Base-by-base conservation (phyloP, 2,329 filamentous ascomycete species). In the Beauveria pseudobassiana region DNA sequence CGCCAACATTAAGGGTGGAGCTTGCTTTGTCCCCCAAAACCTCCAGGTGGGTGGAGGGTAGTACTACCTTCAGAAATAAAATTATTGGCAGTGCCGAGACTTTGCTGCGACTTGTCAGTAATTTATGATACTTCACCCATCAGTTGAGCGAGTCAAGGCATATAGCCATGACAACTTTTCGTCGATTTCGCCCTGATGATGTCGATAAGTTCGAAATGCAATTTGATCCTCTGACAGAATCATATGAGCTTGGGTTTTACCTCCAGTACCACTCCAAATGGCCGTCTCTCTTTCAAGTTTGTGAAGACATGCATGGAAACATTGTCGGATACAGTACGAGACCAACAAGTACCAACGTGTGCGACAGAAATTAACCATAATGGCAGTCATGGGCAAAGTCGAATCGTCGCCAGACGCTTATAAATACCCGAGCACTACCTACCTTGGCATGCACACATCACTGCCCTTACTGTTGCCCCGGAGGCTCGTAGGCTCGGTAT, bases 371-470 rank as follows among this genome's bases (percentile, higher is more conserved):
- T 54, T 55, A 55, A 48, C 28, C 20, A 12, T 18, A 50, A 64
- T 58, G 64, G 90, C 66, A 96, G 93, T 99, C 72, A 96, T 99
- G 85, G 95, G 93, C 72, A 99, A 99, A 78, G 84, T 96, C 64
- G 93, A 98, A 79, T 87, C 91, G 65, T 96, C 91, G 60, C 88
- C 90, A 18, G 80, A 90, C 50, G 86, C 87, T 59, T 84, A 89
- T 73, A 82, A 85, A 63, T 86, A 86, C 69, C 91, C 55, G 82
- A 88, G 69, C 92, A 97, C 77, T 96, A 96, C 77, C 88, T 96
- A n/a, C 93, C 93, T n/a, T 98, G 92, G 91, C 95, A 99, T 77
- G 93, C 92, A 22, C 95, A 99, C 76, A 96, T 99, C 72, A 99
- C 95, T 5, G 95, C 93, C 42, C 81, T 99, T 57, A 98, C 95